Evolutionary conservation across 768 basidiomycete species (phyloP).

Genomic region (Hortiboletus campestris): DNA sequence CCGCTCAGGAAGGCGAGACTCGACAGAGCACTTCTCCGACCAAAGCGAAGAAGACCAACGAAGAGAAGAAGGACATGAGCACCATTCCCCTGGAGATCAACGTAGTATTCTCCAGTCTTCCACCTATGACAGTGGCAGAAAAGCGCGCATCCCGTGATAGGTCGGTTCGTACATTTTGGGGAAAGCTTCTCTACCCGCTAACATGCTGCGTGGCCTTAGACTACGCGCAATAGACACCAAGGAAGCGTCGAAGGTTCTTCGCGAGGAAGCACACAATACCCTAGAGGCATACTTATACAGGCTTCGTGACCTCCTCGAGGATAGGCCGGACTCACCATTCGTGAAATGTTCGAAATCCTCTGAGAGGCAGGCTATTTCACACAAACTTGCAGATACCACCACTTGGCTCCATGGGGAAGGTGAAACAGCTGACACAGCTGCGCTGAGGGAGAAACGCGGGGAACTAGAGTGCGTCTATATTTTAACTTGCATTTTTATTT

Average conservation of each 20-base stretch:
- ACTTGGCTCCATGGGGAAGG: constrained; percentile 83
- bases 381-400: constrained; percentile 70
- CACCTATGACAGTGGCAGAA: constrained; percentile 74
- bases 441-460: constrained; percentile 71
- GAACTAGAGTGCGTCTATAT: constrained; percentile 70
- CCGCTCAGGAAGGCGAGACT: constrained; percentile 31
- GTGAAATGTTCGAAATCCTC: constrained; percentile 74
- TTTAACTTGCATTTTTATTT: background rate
- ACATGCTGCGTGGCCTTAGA: constrained; percentile 39
- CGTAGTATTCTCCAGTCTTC: constrained; percentile 56
- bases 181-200: background rate
- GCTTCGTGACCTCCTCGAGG: constrained; percentile 76
- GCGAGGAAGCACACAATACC: constrained; percentile 87
- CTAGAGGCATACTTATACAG: constrained; percentile 95
- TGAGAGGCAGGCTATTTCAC: constrained; percentile 67
- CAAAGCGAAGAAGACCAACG: constrained; percentile 37
- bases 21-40: constrained; percentile 27
- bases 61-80: constrained; percentile 41
- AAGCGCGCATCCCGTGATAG: constrained; percentile 72
- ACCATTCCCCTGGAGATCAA: constrained; percentile 69
- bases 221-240: constrained; percentile 75
- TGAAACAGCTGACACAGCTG: constrained; percentile 75
- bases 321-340: constrained; percentile 69
- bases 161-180: constrained; percentile 41
- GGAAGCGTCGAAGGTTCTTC: constrained; percentile 71